Base-by-base conservation (phyloP, 1,284 basidiomycete species). In the Boletus sp. region DNA sequence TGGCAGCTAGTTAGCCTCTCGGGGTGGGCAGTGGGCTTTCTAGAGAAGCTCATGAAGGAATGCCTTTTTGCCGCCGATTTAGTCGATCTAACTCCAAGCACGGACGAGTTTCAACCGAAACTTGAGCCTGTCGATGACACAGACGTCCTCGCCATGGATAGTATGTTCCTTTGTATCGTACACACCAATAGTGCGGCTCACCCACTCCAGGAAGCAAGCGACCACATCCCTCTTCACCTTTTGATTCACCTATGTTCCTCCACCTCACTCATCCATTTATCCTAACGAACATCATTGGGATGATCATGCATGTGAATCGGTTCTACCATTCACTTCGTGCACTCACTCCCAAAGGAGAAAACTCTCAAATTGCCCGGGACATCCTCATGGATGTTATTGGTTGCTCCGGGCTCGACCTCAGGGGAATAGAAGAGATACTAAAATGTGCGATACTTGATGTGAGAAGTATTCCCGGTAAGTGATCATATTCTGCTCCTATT, bases 1-100 rank as follows among this genome's bases (percentile, higher is more conserved):
- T 88, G 86, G 86, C 79, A 84, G 52, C 70, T 89, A 6, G 74
- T 81, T 36, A 75, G 74, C 13, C 57, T 87, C 36, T 76, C 74
- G 1, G 67, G 66, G 14, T 89, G 84, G 83, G 63, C 78, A 39
- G 66, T 86, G 22, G 65, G 67, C 26, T 79, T 86, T 50, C 54
- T 80, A n/a, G 82, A 84, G 60, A 76, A 68, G 48, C 60, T 89
- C 6, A 62, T 87, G 62, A 83, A 78, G 57, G 76, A 81, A 56
- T 84, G 80, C 54, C 71, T 88, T 2, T 64, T 80, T 33, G 74
- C 64, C 6, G 63, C 63, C 35, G 68, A 72, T 48, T 43, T 64
- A 8, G 50, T 42, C 7, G 56, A 54, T 22, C 30, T 36, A 3
- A 43, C 52, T 36, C 38, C 61, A 30, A 50, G 29, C 8, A 5